phyloP scores from a whole-genome alignment of 768 basidiomycete species.

The Lentinula sp. region DNA sequence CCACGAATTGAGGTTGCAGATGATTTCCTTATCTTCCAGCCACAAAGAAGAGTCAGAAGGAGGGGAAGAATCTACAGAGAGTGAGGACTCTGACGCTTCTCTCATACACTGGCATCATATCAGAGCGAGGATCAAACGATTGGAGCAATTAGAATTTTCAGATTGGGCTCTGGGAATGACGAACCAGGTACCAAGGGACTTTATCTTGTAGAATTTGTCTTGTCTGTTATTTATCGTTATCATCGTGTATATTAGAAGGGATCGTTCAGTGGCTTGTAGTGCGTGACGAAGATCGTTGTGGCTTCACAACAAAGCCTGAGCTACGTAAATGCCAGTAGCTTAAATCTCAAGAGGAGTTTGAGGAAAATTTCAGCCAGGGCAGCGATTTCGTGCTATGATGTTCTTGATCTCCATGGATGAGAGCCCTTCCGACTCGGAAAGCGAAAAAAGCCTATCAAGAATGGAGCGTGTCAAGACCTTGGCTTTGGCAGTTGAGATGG shows the following conservation, averaged over 20 bases:
- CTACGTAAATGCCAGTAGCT: no score
- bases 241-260: no score
- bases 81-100: not conserved
- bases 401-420: no score
- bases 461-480: not conserved
- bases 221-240: no score
- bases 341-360: no score
- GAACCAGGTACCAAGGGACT: not conserved
- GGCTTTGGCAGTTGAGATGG: no score
- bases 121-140: not conserved
- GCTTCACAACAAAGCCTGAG: no score
- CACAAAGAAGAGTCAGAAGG: not conserved
- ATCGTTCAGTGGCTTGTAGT: no score
- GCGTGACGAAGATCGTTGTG: no score
- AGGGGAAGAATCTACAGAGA: not conserved
- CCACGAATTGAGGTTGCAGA: not conserved
- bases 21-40: not conserved
- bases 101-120: not conserved
- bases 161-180: constrained; percentile 1
- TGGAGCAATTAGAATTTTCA: not conserved
- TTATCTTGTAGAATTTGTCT: not conserved
- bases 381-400: no score
- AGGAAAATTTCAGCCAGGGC: no score
- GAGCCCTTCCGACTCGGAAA: no score
- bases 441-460: not conserved